Conservation (phyloP, 208 protist genomes). For the Balamuthia mandrillaris region DNA sequence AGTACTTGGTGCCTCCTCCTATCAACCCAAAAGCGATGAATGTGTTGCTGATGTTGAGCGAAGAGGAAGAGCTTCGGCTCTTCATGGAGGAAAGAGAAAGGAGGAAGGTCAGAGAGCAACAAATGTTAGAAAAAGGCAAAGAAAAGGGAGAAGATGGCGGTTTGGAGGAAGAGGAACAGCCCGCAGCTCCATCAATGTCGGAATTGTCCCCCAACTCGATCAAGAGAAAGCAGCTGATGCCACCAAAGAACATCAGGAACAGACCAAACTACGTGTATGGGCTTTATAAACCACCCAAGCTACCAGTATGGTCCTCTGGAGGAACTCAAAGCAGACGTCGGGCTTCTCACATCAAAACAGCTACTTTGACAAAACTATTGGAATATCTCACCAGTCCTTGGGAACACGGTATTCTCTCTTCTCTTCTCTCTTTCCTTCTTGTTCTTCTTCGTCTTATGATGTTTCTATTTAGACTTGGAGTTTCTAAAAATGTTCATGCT, state of each 20-base stretch:
- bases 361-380: not conserved
- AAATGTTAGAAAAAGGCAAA: not conserved
- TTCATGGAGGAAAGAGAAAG: too few species aligned
- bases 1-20: not conserved
- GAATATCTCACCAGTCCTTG: not conserved
- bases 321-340: too few species aligned
- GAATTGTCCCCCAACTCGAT: not conserved
- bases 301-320: too few species aligned
- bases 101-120: too few species aligned
- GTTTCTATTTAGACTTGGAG: not conserved
- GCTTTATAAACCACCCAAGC: too few species aligned
- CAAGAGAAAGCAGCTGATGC: not conserved
- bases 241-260: too few species aligned
- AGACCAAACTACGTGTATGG: too few species aligned
- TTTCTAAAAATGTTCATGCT: constrained; percentile 12
- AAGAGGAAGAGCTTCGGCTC: too few species aligned
- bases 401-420: not conserved
- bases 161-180: too few species aligned
- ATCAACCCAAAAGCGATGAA: not conserved
- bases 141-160: not conserved
- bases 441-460: not conserved
- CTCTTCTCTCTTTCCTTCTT: not conserved
- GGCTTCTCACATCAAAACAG: not conserved
- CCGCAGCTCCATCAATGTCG: not conserved
- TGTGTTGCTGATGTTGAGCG: too few species aligned